Evolutionary conservation across 2,329 filamentous ascomycete genomes (phyloP), one percentile per base, ranked within the genome.

Genomic region (Fusarium protoensiforme): DNA sequence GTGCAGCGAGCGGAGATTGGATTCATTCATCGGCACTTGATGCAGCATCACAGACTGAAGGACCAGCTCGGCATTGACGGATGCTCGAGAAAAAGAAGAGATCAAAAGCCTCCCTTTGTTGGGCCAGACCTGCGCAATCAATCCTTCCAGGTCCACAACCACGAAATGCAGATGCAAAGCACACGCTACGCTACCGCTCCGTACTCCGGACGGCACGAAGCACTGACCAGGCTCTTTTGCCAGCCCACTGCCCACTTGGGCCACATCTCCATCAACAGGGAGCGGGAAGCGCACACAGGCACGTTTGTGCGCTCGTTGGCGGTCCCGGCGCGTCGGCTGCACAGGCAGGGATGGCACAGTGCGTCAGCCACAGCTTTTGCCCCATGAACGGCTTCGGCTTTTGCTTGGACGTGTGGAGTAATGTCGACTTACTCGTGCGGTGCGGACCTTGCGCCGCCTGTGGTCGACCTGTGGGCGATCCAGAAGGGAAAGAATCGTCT

Each of bases 271-370:
- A 71, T 68, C 59, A 68, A 74, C 76, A 77, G 74, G 76, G 76
- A 78, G 75, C 76, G 76, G 76, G 76, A 78, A 78, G 74, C 68
- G 64, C 73, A 76, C 71, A 65, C 67, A 75, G 65, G 71, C 69
- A 75, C 73, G 64, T 67, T 65, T 72, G 63, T 63, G 56, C 43
- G 61, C 71, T 71, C 65, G 65, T 69, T 68, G 53, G 61, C 64
- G 46, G 63, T 64, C 64, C 61, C 65, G 64, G 53, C 61, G 60
- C 61, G 64, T 72, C 60, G 61, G 61, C 73, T 74, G 68, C 65
- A 64, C 31, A 46, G 59, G 46, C 69, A 74, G 67, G 71, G 71
- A 68, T 73, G 31, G 46, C 63, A 73, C 72, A 73, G 72, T 73
- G 61, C 61, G 66, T 73, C 67, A 73, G 64, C 61, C 72, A 73